These are phyloP conservation scores for Suhomyces atakaporum DNA, from an alignment of 1,139 yeast genomes.

Conservation along the genomic window DNA sequence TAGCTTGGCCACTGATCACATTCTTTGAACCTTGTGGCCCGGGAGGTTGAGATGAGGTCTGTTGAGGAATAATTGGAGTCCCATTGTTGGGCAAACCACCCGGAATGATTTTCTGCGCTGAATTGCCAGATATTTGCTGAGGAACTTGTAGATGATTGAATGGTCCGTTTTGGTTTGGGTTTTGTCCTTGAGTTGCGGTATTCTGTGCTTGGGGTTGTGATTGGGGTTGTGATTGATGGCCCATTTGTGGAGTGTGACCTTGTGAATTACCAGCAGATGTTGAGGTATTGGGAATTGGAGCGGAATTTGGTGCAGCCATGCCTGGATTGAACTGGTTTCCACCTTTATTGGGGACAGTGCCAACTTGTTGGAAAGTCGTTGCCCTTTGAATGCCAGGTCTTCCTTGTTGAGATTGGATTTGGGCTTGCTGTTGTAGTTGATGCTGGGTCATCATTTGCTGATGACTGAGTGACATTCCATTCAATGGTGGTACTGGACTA, in stretches of 20 bases:
- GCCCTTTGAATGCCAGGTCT: slow-evolving; percentile 28
- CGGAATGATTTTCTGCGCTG: slow-evolving; percentile 11
- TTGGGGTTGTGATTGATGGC: slow-evolving; percentile 26
- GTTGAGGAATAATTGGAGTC: slow-evolving; percentile 18
- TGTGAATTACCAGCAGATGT: slow-evolving; percentile 26
- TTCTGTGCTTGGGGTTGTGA: slow-evolving; percentile 7
- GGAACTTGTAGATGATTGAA: slow-evolving; percentile 13
- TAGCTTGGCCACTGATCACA: slow-evolving; percentile 1
- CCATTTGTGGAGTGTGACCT: slow-evolving; percentile 34
- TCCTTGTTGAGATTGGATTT: slow-evolving; percentile 8
- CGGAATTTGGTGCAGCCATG: slow-evolving; percentile 28
- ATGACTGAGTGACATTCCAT: slow-evolving; percentile 8
- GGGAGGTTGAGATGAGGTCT: slow-evolving; percentile 24
- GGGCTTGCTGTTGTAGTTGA: slow-evolving; percentile 10
- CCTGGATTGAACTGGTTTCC: slow-evolving; percentile 9
- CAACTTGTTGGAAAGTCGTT: slow-evolving; percentile 14
- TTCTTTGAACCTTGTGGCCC: slow-evolving; percentile 5
- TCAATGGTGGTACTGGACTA: slow-evolving; percentile 9
- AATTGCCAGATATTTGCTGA: slow-evolving; percentile 11
- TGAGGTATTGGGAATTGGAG: slow-evolving; percentile 25
- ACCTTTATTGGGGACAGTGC: slow-evolving; percentile 9
- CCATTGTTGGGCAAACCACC: slow-evolving; percentile 11
- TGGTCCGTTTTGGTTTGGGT: slow-evolving; percentile 12
- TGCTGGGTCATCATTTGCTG: slow-evolving; percentile 11
- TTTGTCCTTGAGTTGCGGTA: slow-evolving; percentile 6